Evolutionary conservation across 805 yeast species (phyloP).

Genomic region (Yamadazyma ubonensis): DNA sequence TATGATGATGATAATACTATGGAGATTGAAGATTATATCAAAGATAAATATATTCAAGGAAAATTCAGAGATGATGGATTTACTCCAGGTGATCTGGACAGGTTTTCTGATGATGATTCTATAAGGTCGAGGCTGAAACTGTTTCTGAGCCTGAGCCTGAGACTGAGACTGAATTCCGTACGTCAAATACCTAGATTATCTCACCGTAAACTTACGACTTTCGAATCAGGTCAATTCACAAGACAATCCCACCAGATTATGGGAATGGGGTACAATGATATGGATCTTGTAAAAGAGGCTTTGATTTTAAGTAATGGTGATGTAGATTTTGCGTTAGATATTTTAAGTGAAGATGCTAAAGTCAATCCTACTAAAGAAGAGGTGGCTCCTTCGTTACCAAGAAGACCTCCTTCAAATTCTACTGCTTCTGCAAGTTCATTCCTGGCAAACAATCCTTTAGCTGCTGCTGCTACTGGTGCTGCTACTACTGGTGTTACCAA

Average conservation of each 20-base stretch:
- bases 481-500: neutral
- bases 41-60: slow-evolving; percentile 69
- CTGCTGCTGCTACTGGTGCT: neutral
- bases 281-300: slow-evolving; percentile 63
- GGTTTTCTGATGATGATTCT: slow-evolving; percentile 22
- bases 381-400: slow-evolving; percentile 49
- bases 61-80: slow-evolving; percentile 47
- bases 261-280: slow-evolving; percentile 56
- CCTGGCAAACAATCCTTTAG: slow-evolving; percentile 28
- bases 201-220: slow-evolving; percentile 53
- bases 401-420: slow-evolving; percentile 27
- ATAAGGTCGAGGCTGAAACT: neutral
- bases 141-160: slow-evolving; percentile 16
- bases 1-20: slow-evolving; percentile 64
- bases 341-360: slow-evolving; percentile 44
- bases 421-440: slow-evolving; percentile 5
- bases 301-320: slow-evolving; percentile 59
- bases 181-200: slow-evolving; percentile 39
- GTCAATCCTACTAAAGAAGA: slow-evolving; percentile 38
- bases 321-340: slow-evolving; percentile 55
- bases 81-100: slow-evolving; percentile 12
- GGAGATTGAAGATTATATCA: slow-evolving; percentile 55
- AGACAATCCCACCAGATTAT: slow-evolving; percentile 44
- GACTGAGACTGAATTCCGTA: slow-evolving; percentile 20
- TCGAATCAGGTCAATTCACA: slow-evolving; percentile 52